These are phyloP conservation scores for Teunomyces funiuensis DNA, from an alignment of 805 yeast species.

Conservation along the genomic window DNA sequence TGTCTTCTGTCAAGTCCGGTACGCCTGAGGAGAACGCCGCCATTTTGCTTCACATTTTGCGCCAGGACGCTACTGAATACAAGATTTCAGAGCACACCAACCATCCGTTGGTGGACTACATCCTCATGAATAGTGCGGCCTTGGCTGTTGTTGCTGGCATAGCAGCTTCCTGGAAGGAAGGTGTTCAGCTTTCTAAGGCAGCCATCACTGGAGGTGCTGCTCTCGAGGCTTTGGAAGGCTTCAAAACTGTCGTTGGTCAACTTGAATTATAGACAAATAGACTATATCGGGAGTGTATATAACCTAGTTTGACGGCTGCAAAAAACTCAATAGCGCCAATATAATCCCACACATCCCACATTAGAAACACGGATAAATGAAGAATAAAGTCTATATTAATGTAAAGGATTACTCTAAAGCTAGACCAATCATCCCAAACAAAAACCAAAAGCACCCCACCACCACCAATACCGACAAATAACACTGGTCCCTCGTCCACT, in stretches of 20 bases:
- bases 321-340: no score
- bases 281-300: neutral
- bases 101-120: conserved; percentile 80
- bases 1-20: conserved; percentile 72
- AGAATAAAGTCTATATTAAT: no score
- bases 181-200: conserved; percentile 69
- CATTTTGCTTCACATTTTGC: conserved; percentile 43
- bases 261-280: conserved; percentile 1
- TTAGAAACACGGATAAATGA: no score
- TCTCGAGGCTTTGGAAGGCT: conserved; percentile 51
- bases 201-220: conserved; percentile 74
- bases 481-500: no score
- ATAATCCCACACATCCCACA: no score
- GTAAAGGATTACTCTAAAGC: no score
- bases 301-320: no score
- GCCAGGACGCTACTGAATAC: conserved; percentile 46
- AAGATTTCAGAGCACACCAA: conserved; percentile 43
- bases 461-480: no score
- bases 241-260: conserved; percentile 31
- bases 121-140: conserved; percentile 86
- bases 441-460: no score
- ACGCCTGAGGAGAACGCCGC: conserved; percentile 85
- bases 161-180: conserved; percentile 69
- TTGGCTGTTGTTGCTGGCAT: conserved; percentile 75
- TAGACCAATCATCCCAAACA: no score